These are phyloP conservation scores for Rhizopus microsporus DNA, from an alignment of 371 early-diverging fungal genomes.

Conservation along the genomic window DNA sequence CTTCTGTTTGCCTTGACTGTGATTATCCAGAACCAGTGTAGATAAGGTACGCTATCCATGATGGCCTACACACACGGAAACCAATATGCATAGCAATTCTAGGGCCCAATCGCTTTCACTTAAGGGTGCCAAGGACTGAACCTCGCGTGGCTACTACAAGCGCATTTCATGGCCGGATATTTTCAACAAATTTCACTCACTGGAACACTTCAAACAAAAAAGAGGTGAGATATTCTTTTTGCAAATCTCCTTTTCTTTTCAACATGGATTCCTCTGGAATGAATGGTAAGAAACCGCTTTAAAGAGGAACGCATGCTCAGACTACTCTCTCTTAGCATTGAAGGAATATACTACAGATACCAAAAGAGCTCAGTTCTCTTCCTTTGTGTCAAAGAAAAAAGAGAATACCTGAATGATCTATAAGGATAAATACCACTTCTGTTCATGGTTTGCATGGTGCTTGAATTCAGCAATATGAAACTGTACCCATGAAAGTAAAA, in stretches of 20 bases:
- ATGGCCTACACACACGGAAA: conserved; percentile 26
- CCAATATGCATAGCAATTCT: conserved; percentile 25
- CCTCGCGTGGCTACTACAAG: conserved; percentile 24
- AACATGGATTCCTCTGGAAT: conserved; percentile 5
- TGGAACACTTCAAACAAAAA: conserved; percentile 1
- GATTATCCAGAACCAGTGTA: conserved; percentile 17
- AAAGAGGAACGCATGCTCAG: conserved; percentile 5
- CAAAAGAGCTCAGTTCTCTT: conserved; percentile 9
- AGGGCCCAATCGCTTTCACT: conserved; percentile 26
- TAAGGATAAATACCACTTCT: conserved; percentile 10
- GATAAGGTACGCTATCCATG: conserved; percentile 21
- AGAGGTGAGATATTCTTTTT: background rate
- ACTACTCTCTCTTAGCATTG: conserved; percentile 9
- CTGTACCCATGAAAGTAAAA: conserved; percentile 9
- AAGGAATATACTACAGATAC: conserved; percentile 2
- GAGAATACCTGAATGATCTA: conserved; percentile 9
- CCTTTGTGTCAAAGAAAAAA: conserved; percentile 10
- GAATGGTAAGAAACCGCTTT: conserved; percentile 1
- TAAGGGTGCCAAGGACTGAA: conserved; percentile 23
- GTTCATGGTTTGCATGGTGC: conserved; percentile 12
- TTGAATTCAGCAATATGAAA: conserved; percentile 7
- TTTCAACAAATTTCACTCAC: conserved; percentile 3
- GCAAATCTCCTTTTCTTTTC: conserved; percentile 5
- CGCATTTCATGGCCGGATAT: background rate
- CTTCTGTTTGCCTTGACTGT: conserved; percentile 13